phyloP scores from a whole-genome alignment of 768 basidiomycete species.

The Suillus ampliporus region DNA sequence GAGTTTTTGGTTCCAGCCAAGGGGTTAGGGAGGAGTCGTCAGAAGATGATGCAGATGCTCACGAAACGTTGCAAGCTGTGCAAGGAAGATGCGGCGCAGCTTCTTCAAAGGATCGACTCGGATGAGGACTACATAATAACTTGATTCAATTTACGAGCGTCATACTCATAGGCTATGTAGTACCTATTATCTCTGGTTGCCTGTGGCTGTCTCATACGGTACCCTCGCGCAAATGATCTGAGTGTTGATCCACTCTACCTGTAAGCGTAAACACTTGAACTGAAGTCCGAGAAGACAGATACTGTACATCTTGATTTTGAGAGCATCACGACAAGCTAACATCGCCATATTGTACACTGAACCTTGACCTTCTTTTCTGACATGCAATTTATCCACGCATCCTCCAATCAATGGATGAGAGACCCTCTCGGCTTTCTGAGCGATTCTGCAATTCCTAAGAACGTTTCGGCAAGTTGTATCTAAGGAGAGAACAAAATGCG shows the following conservation, averaged over 20 bases:
- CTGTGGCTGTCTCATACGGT: neutral
- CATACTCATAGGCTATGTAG: neutral
- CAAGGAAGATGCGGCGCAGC: conserved; percentile 23
- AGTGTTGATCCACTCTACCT: neutral
- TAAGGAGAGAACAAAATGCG: conserved; percentile 22
- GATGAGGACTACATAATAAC: neutral
- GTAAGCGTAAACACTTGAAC: no score
- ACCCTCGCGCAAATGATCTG: neutral
- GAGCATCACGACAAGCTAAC: no score
- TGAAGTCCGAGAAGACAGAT: no score
- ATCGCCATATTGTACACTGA: no score
- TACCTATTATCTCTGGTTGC: neutral
- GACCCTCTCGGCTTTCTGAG: conserved; percentile 59
- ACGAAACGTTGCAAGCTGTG: conserved; percentile 36
- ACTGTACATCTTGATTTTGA: no score
- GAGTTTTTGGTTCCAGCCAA: neutral
- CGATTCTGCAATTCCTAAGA: conserved; percentile 62
- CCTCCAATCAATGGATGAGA: conserved; percentile 40
- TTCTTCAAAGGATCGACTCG: conserved; percentile 24
- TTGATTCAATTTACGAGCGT: neutral
- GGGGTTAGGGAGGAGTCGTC: neutral
- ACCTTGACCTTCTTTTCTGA: no score
- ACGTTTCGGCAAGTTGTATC: conserved; percentile 61
- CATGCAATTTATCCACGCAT: neutral
- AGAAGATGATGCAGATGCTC: conserved; percentile 11